These are phyloP conservation scores for Beauveria australis DNA, from an alignment of 2,329 filamentous ascomycete genomes.

Conservation along the genomic window DNA sequence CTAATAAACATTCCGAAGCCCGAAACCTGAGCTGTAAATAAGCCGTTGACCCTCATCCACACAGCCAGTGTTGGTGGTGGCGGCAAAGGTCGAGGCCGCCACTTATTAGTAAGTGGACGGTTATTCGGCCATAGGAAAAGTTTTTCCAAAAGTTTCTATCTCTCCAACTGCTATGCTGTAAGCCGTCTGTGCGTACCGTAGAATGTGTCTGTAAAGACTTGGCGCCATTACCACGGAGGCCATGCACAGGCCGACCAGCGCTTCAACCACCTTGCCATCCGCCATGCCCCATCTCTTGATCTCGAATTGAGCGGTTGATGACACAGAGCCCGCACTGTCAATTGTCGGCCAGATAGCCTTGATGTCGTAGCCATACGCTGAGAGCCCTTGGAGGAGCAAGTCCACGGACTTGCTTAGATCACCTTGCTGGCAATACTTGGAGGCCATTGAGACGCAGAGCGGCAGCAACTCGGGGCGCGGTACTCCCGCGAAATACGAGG, in stretches of 20 bases:
- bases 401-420: slow-evolving; percentile 6
- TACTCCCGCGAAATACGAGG: background rate
- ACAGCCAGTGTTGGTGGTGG: background rate
- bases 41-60: no score
- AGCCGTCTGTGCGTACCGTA: slow-evolving; percentile 14
- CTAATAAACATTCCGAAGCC: no score
- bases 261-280: background rate
- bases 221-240: slow-evolving; percentile 15
- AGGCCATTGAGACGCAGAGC: background rate
- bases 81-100: background rate
- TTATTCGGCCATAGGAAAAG: background rate
- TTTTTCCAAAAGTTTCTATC: background rate
- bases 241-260: background rate
- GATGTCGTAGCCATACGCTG: slow-evolving; percentile 3
- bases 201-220: background rate
- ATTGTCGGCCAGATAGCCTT: background rate
- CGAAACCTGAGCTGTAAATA: no score
- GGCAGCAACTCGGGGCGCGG: background rate
- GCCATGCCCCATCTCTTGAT: background rate
- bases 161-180: slow-evolving; percentile 22
- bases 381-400: slow-evolving; percentile 13
- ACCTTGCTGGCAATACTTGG: background rate
- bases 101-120: background rate
- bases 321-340: background rate
- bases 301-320: background rate